Evolutionary conservation across 2,329 filamentous ascomycete genomes (phyloP).

Genomic region (Aspergillus calidoustus): DNA sequence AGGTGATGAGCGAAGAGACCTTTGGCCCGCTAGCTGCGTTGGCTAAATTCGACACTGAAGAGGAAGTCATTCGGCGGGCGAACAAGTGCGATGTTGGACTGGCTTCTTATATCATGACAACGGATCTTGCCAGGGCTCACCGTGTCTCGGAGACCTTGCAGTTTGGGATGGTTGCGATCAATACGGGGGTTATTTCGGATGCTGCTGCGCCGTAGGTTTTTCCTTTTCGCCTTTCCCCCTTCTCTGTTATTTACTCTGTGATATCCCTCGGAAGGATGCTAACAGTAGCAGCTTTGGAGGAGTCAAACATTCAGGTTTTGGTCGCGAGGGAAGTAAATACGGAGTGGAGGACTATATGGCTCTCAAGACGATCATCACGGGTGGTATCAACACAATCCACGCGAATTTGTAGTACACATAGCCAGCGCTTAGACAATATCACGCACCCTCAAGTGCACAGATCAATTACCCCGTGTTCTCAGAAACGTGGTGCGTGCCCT

Average conservation of each 20-base stretch:
- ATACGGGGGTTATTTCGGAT: conserved; percentile 21
- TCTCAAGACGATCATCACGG: conserved; percentile 60
- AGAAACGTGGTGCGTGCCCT: no score
- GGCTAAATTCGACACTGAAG: conserved; percentile 52
- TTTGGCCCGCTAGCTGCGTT: conserved; percentile 89
- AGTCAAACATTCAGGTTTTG: conserved; percentile 78
- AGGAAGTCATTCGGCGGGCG: conserved; percentile 2
- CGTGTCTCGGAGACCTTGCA: conserved; percentile 58
- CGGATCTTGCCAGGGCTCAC: conserved; percentile 58
- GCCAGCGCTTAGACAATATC: no score
- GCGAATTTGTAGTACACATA: background rate
- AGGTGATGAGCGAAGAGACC: conserved; percentile 80
- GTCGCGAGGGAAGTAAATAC: conserved; percentile 74
- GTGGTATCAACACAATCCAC: conserved; percentile 2
- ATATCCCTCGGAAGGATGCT: background rate
- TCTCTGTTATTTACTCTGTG: background rate
- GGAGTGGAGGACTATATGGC: conserved; percentile 74
- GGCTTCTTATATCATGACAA: conserved; percentile 76
- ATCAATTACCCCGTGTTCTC: no score
- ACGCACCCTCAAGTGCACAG: no score
- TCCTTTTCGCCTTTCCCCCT: no score
- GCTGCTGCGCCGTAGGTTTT: conserved; percentile 18
- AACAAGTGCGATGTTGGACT: conserved; percentile 8
- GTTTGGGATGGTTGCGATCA: conserved; percentile 30
- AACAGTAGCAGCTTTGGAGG: conserved; percentile 64